phyloP scores from a whole-genome alignment of 176 grass and related monocot genomes.

The Echinochloa phyllopogon region DNA sequence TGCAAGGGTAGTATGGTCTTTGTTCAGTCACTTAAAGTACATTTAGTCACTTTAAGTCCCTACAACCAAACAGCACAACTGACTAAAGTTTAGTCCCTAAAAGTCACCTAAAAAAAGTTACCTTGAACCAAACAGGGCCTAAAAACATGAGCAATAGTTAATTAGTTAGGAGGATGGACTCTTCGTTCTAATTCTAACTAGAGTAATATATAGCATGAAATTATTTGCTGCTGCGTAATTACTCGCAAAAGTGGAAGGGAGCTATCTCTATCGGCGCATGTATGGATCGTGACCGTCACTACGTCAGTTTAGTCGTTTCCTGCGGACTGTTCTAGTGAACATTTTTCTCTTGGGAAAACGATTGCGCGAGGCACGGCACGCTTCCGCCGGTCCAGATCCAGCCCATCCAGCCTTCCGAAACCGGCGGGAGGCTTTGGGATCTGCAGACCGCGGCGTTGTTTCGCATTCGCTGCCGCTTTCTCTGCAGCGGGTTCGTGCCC shows the following conservation, averaged over 20 bases:
- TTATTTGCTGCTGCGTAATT: not conserved
- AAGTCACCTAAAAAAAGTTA: too few relatives aligned
- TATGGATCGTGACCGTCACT: not conserved
- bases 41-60: too few relatives aligned
- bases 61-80: too few relatives aligned
- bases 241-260: not conserved
- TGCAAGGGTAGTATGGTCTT: too few relatives aligned
- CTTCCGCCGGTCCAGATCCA: conserved; percentile 4
- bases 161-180: too few relatives aligned
- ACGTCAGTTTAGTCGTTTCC: not conserved
- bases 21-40: too few relatives aligned
- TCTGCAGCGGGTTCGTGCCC: not conserved
- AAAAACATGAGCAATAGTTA: too few relatives aligned
- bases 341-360: not conserved
- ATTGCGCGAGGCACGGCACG: not conserved
- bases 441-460: not conserved
- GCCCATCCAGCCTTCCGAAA: not conserved
- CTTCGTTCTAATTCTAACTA: not conserved
- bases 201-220: not conserved
- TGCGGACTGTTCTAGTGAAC: not conserved
- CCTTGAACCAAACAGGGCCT: too few relatives aligned
- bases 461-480: not conserved
- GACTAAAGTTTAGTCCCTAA: too few relatives aligned
- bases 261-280: not conserved
- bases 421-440: not conserved